Evolutionary conservation across 768 basidiomycete genomes (phyloP), one percentile per base, ranked within the genome.

Genomic region (Mycena chlorophos): DNA sequence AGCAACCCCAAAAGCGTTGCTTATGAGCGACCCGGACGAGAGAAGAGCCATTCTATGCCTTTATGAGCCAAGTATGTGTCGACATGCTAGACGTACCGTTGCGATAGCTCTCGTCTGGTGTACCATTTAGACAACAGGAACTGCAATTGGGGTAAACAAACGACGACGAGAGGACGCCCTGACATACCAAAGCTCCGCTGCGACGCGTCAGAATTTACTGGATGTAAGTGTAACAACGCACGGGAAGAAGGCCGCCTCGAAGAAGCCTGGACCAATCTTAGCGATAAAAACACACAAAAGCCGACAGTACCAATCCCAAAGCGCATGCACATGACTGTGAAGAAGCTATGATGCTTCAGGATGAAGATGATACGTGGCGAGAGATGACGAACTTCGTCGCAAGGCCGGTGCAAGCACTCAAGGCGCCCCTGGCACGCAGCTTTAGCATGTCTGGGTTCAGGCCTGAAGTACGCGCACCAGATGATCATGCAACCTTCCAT

Each of bases 101-200:
- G 73, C 37, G 87, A 89, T 37, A 92, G 74, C 65, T 92, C 90
- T 28, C 74, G 76, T 40, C 81, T 80, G 54, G 76, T 88, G 74
- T 91, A 91, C 90, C 88, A 85, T 65, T 82, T 84, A 1, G 84
- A 85, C 23, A 86, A 71, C 2, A 85, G 70, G 64, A 83, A 83
- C 62, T 64, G 19, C 34, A 52, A 37, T 43, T 10, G 17, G 42
- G 30, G 12, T 52, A 4, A 52, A 50, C 50, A 20, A n/a, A n/a
- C n/a, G 31, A 22, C 19, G 37, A 19, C 28, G 5, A 3, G 38
- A 34, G 46, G 23, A 5, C 13, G 39, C 5, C 2, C 25, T 17
- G 10, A 29, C 19, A 42, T 13, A 48, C 60, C 56, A 46, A 54
- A 26, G 56, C 53, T n/a, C 54, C 50, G 28, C 58, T 62, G 23